Percentiles rank a stretch among this genome's conserved stretches.
phyloP scores from a whole-genome alignment of 2,329 filamentous ascomycete species.

The Colletotrichum plurivorum region DNA sequence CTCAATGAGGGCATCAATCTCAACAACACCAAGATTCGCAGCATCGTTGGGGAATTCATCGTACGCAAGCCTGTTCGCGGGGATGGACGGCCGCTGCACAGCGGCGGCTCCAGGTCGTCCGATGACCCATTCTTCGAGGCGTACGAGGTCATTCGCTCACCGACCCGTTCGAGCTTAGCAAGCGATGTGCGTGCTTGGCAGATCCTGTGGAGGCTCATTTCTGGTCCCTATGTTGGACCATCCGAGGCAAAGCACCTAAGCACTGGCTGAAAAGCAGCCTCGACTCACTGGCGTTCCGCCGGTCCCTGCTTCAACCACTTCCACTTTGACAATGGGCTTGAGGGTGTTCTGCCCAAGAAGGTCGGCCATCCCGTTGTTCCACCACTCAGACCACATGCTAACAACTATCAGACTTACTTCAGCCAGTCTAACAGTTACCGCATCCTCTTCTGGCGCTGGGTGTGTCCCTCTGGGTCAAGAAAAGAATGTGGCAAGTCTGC shows the following conservation, averaged over 20 bases:
- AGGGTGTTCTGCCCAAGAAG: conserved; percentile 51
- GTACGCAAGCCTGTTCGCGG: conserved; percentile 47
- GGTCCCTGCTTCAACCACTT: background rate
- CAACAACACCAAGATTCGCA: conserved; percentile 52
- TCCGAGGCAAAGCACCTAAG: no score
- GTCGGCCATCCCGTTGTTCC: no score
- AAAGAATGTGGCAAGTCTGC: no score
- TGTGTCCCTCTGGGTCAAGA: no score
- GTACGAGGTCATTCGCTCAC: conserved; percentile 36
- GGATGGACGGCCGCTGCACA: conserved; percentile 47
- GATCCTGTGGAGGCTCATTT: no score
- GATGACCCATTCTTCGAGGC: conserved; percentile 50
- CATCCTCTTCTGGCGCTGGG: no score
- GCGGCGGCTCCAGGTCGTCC: conserved; percentile 41
- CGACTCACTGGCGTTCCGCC: conserved; percentile 25
- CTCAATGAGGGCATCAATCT: conserved; percentile 53
- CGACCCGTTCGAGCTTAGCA: conserved; percentile 44
- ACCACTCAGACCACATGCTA: no score
- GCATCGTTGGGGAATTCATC: conserved; percentile 49
- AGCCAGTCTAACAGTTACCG: no score
- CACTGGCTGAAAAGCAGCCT: conserved; percentile 26
- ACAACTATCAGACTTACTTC: no score
- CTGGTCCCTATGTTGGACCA: no score
- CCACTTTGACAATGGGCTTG: conserved; percentile 53
- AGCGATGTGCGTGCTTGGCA: no score